Evolutionary conservation across 805 yeast genomes (phyloP).

Genomic region (Zygotorulaspora chibaensis): DNA sequence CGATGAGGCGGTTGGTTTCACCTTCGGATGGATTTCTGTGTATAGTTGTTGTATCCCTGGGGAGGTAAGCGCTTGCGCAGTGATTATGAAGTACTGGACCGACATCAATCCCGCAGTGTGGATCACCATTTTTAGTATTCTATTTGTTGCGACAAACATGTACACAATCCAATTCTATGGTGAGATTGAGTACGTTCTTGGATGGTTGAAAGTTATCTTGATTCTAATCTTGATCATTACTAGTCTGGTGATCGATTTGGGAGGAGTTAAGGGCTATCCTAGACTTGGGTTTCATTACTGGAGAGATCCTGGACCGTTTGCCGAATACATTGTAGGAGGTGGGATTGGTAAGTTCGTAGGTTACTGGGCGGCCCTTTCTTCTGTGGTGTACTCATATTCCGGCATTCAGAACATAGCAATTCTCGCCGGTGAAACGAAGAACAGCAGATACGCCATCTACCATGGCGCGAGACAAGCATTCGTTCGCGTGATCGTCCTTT

Average conservation of each 20-base stretch:
- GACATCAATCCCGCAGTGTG: slow-evolving; percentile 41
- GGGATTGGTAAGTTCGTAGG: slow-evolving; percentile 54
- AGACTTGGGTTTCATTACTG: slow-evolving; percentile 69
- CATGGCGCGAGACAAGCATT: slow-evolving; percentile 65
- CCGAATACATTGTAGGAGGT: slow-evolving; percentile 38
- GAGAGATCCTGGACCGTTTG: slow-evolving; percentile 64
- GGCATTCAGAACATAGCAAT: slow-evolving; percentile 69
- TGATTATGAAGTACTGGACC: slow-evolving; percentile 43
- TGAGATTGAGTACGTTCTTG: slow-evolving; percentile 42
- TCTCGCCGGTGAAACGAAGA: slow-evolving; percentile 67
- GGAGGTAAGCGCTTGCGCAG: slow-evolving; percentile 51
- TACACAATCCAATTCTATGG: slow-evolving; percentile 42
- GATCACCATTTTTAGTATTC: slow-evolving; percentile 40
- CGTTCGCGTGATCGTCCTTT: slow-evolving; percentile 62
- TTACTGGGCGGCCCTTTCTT: slow-evolving; percentile 54
- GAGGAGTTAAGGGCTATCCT: slow-evolving; percentile 73
- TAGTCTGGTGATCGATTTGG: slow-evolving; percentile 63
- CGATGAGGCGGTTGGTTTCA: slow-evolving; percentile 39
- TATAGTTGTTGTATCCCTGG: slow-evolving; percentile 48
- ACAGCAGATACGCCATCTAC: slow-evolving; percentile 64
- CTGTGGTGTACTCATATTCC: slow-evolving; percentile 65
- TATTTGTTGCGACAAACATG: slow-evolving; percentile 38
- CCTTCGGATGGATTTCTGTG: slow-evolving; percentile 39
- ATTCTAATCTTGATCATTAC: slow-evolving; percentile 62
- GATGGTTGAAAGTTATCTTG: slow-evolving; percentile 53